Evolutionary conservation across 177 flowering plant genomes (phyloP), one percentile per base, ranked within the genome.

Genomic region (Telopea speciosissima): DNA sequence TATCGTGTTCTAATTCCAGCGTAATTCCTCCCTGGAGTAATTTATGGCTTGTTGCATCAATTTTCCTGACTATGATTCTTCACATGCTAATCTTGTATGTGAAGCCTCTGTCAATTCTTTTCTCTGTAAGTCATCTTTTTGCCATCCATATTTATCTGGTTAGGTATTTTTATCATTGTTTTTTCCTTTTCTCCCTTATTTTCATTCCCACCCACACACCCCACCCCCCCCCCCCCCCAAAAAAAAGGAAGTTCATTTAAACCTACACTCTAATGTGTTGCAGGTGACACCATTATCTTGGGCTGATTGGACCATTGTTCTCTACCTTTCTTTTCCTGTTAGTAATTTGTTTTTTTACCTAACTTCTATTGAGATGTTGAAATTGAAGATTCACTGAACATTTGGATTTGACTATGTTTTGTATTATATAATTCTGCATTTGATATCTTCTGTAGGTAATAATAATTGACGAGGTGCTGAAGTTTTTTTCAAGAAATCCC

Each of bases 11-110:
- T 21, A 31, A 75, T 42, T 83, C 9, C 72, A 95, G 99, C 65
- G 88, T 83, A 67, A 86, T 96, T 63, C 89, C 90, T 75, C 98
- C 98, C 7, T 91, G 99, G 99, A 93, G 98, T 83, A 96, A 96
- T 72, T 78, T 89, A 74, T 96, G 99, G 99, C 96, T 96, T 69
- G 92, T 93, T 74, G 95, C 74, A 72, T 93, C 99, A 19, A 93
- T 96, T 66, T 72, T 88, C 70, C 77, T 96, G 72, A 96, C 99
- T 21, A 91, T 95, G 97, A 62, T 93, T 44, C 90, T 95, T 78
- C 99, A 95, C 81, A 44, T 84, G 54, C 89, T 95, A 12, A 93
- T 95, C 69, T 80, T 95, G 63, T 95, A 92, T 79, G 88, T 95
- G 74, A 82, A 75, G 63, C 97, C 99, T 23, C 80, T 95, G 2